Percentiles rank a stretch among this genome's conserved stretches.
These are phyloP conservation scores for Naganishia sp. DNA, from an alignment of 1,284 basidiomycete genomes.

Conservation along the genomic window DNA sequence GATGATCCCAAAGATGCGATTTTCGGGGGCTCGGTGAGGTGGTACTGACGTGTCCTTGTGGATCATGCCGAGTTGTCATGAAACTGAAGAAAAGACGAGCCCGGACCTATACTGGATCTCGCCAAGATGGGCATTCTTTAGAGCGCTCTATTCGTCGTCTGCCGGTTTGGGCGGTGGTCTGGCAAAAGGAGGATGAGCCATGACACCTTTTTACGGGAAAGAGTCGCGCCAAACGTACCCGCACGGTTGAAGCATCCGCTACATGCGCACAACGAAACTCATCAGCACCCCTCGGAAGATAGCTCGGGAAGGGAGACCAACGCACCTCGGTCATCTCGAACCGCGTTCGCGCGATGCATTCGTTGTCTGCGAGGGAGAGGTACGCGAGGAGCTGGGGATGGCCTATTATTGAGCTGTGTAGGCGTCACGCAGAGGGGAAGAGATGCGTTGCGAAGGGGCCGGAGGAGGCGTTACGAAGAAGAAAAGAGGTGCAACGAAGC, in stretches of 20 bases:
- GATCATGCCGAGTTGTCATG: no score
- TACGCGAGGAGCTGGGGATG: constrained; percentile 84
- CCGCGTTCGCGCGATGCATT: constrained; percentile 81
- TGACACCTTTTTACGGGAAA: background rate
- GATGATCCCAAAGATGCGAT: no score
- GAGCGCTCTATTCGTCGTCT: constrained; percentile 31
- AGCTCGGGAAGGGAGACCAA: constrained; percentile 23
- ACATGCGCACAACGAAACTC: constrained; percentile 15
- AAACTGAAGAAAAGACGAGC: no score
- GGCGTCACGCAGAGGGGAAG: background rate
- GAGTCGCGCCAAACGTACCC: constrained; percentile 46
- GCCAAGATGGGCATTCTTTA: no score
- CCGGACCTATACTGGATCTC: no score
- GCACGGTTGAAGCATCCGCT: constrained; percentile 98
- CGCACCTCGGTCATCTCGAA: constrained; percentile 95
- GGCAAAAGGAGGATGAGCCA: background rate
- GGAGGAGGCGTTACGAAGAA: background rate
- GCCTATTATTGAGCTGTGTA: constrained; percentile 71
- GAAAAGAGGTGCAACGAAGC: background rate
- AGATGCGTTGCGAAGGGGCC: background rate
- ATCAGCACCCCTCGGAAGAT: background rate
- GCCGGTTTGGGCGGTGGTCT: constrained; percentile 34
- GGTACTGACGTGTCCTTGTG: no score
- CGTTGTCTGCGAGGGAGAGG: constrained; percentile 88
- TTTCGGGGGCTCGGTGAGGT: no score